Percentiles rank a stretch among this genome's conserved stretches.
phyloP scores from a whole-genome alignment of 164 flowering plant genomes.

The Euptelea pleiosperma region DNA sequence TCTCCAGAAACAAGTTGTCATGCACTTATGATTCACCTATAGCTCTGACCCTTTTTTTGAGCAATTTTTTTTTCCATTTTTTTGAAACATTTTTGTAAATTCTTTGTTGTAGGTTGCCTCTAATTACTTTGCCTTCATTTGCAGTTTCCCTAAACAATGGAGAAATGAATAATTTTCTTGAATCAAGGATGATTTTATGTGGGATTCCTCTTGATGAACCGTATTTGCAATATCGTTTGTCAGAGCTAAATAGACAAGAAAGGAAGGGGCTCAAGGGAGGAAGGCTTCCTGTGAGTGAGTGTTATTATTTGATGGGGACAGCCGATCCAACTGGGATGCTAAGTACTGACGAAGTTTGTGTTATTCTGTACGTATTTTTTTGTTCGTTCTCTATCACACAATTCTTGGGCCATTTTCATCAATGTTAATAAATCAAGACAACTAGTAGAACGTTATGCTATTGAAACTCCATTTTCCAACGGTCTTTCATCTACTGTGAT shows the following conservation, averaged over 20 bases:
- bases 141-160: constrained; percentile 54
- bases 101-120: background rate
- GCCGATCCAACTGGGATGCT: constrained; percentile 78
- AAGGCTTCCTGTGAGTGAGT: constrained; percentile 54
- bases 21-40: no score
- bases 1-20: no score
- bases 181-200: constrained; percentile 53
- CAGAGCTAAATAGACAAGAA: constrained; percentile 36
- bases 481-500: no score
- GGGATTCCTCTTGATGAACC: constrained; percentile 85
- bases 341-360: constrained; percentile 60
- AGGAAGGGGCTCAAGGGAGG: constrained; percentile 55
- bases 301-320: constrained; percentile 80
- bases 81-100: background rate
- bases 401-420: background rate
- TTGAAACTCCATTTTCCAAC: background rate
- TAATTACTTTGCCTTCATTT: background rate
- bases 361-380: constrained; percentile 62
- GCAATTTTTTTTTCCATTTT: no score
- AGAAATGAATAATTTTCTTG: constrained; percentile 45
- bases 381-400: background rate
- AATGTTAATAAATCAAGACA: background rate
- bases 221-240: constrained; percentile 44
- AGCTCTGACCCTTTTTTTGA: no score
- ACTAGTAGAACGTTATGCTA: background rate